phyloP scores from a whole-genome alignment of 2,329 filamentous ascomycete genomes.

The Ophiostoma tasmaniense region DNA sequence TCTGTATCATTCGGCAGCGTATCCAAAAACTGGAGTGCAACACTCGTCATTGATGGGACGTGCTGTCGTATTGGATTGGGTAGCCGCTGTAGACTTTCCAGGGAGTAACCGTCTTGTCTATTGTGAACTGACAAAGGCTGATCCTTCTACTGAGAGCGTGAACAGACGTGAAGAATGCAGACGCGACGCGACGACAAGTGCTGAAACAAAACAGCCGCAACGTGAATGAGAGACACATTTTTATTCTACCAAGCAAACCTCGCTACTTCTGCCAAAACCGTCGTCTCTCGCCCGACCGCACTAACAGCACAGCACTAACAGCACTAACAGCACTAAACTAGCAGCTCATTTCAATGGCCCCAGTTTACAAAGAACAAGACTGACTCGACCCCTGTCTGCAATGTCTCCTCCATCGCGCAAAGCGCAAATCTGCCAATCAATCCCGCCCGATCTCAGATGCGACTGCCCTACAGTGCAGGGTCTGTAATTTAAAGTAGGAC shows the following conservation, averaged over 20 bases:
- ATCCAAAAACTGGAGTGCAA: too few species aligned
- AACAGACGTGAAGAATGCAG: not conserved
- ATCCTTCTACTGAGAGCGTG: too few species aligned
- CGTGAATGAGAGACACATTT: not conserved
- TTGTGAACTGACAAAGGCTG: too few species aligned
- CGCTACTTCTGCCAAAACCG: not conserved
- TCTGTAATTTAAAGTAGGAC: too few species aligned
- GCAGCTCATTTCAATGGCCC: not conserved
- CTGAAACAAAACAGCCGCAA: not conserved
- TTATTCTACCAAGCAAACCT: not conserved
- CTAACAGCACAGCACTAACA: not conserved
- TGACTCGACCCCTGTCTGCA: not conserved
- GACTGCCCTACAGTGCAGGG: not conserved
- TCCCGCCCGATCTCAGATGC: not conserved
- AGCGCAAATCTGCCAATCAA: not conserved
- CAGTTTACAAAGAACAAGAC: not conserved
- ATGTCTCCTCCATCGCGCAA: too few species aligned
- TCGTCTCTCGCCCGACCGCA: not conserved
- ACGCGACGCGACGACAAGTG: not conserved
- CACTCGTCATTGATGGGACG: not conserved
- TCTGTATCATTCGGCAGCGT: too few species aligned
- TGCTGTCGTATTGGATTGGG: not conserved
- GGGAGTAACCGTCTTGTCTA: too few species aligned
- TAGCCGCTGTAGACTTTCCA: too few species aligned
- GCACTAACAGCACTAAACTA: not conserved